A percentile compares a stretch with the other conserved stretches of the same genome.
Conservation (phyloP, 2,329 filamentous ascomycete genomes). For the Verticillium nonalfalfae region DNA sequence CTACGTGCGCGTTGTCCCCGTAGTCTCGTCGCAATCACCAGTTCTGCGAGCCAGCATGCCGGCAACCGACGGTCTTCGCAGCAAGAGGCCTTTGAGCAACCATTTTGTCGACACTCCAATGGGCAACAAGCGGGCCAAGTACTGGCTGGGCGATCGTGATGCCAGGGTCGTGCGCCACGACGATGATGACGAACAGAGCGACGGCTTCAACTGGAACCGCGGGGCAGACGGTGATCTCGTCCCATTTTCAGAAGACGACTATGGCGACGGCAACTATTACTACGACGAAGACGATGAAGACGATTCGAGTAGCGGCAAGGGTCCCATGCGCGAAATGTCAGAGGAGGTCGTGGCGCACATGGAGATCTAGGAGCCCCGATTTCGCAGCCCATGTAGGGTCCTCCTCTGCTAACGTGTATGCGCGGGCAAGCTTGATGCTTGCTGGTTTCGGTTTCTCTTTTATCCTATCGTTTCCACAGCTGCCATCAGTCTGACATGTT, state of each 20-base stretch:
- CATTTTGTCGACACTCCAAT: conserved; percentile 25
- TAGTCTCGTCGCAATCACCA: conserved; percentile 52
- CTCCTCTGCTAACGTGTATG: background rate
- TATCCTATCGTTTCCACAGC: background rate
- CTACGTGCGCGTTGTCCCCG: conserved; percentile 82
- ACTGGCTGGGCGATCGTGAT: conserved; percentile 73
- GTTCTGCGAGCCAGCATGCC: conserved; percentile 16
- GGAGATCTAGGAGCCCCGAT: conserved; percentile 43
- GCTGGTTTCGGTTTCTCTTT: background rate
- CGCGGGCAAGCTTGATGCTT: background rate
- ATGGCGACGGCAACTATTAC: conserved; percentile 37
- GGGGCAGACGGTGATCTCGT: conserved; percentile 53
- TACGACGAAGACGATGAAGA: conserved; percentile 37
- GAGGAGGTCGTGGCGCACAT: conserved; percentile 58
- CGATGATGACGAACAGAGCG: conserved; percentile 42
- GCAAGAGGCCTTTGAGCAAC: conserved; percentile 18
- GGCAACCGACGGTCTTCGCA: conserved; percentile 3
- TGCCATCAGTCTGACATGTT: background rate
- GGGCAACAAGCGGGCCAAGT: conserved; percentile 75
- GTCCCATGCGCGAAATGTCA: conserved; percentile 48
- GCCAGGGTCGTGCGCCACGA: conserved; percentile 39
- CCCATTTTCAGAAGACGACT: conserved; percentile 44
- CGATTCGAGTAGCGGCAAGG: conserved; percentile 29
- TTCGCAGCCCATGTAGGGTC: background rate
- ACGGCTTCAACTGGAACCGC: conserved; percentile 50